phyloP scores from a whole-genome alignment of 164 flowering plant species.

The Paratinospora sagittata region DNA sequence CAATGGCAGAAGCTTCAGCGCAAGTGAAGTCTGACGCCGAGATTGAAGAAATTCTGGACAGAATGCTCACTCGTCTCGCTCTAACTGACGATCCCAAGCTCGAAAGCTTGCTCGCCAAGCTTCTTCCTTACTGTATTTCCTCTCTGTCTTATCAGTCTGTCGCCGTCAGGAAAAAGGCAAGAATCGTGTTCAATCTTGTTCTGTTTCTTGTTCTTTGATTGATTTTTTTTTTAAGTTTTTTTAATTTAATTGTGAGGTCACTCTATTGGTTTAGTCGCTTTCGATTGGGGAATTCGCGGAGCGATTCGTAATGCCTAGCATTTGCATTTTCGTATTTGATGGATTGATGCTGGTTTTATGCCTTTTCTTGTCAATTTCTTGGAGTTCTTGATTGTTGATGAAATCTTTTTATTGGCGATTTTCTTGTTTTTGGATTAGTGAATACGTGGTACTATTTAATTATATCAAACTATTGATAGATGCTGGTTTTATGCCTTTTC shows the following conservation, averaged over 20 bases:
- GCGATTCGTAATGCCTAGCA: neutral
- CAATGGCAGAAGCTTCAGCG: conserved; percentile 54
- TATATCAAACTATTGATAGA: no score
- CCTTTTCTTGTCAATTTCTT: no score
- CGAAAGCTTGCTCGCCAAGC: conserved; percentile 61
- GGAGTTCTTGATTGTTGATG: no score
- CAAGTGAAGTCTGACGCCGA: conserved; percentile 53
- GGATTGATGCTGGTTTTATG: no score
- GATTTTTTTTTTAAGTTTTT: neutral
- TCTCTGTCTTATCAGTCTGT: conserved; percentile 56
- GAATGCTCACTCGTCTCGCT: conserved; percentile 88
- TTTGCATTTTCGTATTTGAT: no score
- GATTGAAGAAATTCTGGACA: conserved; percentile 70
- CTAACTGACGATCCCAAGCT: conserved; percentile 88
- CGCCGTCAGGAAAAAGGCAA: conserved; percentile 71
- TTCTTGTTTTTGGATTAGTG: no score
- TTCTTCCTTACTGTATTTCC: conserved; percentile 79
- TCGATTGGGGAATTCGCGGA: neutral
- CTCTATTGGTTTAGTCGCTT: neutral
- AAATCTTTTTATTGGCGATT: no score
- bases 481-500: no score
- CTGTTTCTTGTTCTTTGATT: neutral
- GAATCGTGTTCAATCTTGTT: neutral
- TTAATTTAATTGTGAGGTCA: neutral
- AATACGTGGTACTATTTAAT: no score